A percentile compares a stretch with the other conserved stretches of the same genome.
Evolutionary conservation across 768 basidiomycete species (phyloP).

Genomic region (Botryobasidium botryosum): DNA sequence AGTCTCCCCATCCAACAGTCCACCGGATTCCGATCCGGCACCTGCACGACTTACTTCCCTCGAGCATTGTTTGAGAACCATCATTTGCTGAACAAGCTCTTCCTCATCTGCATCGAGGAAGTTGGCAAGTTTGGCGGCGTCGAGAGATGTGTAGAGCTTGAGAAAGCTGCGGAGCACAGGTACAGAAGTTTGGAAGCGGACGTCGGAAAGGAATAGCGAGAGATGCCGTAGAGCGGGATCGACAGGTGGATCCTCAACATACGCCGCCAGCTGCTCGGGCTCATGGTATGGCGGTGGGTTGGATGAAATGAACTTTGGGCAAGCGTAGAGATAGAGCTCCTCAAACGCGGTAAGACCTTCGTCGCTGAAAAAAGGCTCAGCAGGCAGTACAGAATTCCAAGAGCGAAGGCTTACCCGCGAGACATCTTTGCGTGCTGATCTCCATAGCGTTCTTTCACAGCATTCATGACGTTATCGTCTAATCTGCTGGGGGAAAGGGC

Average conservation of each 20-base stretch:
- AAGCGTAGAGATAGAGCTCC: slow-evolving; percentile 86
- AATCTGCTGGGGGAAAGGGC: slow-evolving; percentile 81
- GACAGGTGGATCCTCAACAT: slow-evolving; percentile 25
- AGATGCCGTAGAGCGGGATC: slow-evolving; percentile 81
- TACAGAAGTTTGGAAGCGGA: slow-evolving; percentile 54
- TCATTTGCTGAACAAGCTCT: slow-evolving; percentile 88
- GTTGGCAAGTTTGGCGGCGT: slow-evolving; percentile 75
- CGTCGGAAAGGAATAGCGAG: slow-evolving; percentile 67
- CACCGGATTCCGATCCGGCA: slow-evolving; percentile 20
- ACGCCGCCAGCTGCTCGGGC: slow-evolving; percentile 35
- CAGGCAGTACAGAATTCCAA: slow-evolving; percentile 7
- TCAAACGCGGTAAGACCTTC: slow-evolving; percentile 69
- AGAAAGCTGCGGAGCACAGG: slow-evolving; percentile 82
- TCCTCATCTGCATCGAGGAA: slow-evolving; percentile 83
- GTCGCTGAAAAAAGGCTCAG: slow-evolving; percentile 13
- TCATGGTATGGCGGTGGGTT: slow-evolving; percentile 92
- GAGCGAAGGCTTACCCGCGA: slow-evolving; percentile 42
- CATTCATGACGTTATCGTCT: slow-evolving; percentile 88
- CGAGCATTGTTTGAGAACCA: slow-evolving; percentile 85
- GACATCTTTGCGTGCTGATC: slow-evolving; percentile 80
- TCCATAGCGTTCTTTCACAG: slow-evolving; percentile 83
- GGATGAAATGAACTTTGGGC: slow-evolving; percentile 92
- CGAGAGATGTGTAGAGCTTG: slow-evolving; percentile 89
- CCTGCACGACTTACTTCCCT: slow-evolving; percentile 47
- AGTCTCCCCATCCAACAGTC: slow-evolving; percentile 66